These are phyloP conservation scores for Curvularia spicifera DNA, from an alignment of 2,329 filamentous ascomycete genomes.

Conservation along the genomic window DNA sequence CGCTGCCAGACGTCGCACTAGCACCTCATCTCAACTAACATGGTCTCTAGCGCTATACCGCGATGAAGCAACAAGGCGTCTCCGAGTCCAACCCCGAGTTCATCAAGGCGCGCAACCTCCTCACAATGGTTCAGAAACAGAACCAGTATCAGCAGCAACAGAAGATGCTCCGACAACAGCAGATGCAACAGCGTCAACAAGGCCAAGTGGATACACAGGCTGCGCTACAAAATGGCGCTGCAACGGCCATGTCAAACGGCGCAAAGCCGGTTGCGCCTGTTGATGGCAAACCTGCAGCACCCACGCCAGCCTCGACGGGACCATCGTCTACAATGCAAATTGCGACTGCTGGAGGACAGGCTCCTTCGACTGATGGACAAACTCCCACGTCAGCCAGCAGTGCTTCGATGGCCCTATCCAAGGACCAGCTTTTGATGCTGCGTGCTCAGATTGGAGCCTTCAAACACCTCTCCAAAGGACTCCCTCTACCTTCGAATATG, in stretches of 20 bases:
- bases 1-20: conserved; percentile 12
- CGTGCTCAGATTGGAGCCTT: conserved; percentile 90
- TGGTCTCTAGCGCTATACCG: conserved; percentile 75
- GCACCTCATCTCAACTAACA: conserved; percentile 45
- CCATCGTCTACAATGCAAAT: conserved; percentile 34
- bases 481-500: conserved; percentile 76
- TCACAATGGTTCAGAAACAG: conserved; percentile 72
- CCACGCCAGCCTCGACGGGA: conserved; percentile 30
- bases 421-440: conserved; percentile 78
- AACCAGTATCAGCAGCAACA: conserved; percentile 55
- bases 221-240: conserved; percentile 59
- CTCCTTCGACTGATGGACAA: conserved; percentile 49
- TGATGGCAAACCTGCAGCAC: conserved; percentile 33
- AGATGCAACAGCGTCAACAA: conserved; percentile 63
- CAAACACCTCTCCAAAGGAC: conserved; percentile 86
- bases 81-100: conserved; percentile 85
- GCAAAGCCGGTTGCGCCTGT: conserved; percentile 40
- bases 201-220: conserved; percentile 56
- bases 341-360: conserved; percentile 34
- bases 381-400: conserved; percentile 42
- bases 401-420: conserved; percentile 41
- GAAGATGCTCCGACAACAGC: conserved; percentile 54
- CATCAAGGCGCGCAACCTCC: conserved; percentile 78
- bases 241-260: conserved; percentile 55
- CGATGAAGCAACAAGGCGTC: conserved; percentile 86